A percentile compares a stretch with the other conserved stretches of the same genome.
These are phyloP conservation scores for Colletotrichum neosansevieriae DNA, from an alignment of 2,329 filamentous ascomycete species.

Conservation along the genomic window DNA sequence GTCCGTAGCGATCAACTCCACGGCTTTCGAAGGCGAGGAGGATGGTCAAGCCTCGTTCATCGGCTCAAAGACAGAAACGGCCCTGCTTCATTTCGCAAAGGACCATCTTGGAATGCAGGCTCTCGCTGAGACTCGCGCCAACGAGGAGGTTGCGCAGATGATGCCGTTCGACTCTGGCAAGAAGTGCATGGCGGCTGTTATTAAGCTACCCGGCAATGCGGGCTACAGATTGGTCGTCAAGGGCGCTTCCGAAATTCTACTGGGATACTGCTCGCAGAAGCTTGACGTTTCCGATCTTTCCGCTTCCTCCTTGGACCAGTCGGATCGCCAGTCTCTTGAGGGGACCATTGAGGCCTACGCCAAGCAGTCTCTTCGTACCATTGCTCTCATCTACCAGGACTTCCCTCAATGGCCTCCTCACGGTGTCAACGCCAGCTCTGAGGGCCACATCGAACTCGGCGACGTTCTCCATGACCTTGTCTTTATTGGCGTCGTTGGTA, in stretches of 20 bases:
- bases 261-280: conserved; percentile 56
- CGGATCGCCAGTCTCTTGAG: conserved; percentile 63
- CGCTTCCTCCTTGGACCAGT: conserved; percentile 60
- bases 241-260: conserved; percentile 68
- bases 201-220: conserved; percentile 57
- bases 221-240: conserved; percentile 65
- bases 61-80: conserved; percentile 69
- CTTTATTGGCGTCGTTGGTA: conserved; percentile 78
- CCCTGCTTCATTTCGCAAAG: conserved; percentile 62
- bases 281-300: conserved; percentile 61
- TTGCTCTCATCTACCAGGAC: conserved; percentile 80
- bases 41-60: conserved; percentile 60
- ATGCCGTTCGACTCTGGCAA: conserved; percentile 67
- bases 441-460: conserved; percentile 72
- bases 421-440: conserved; percentile 68
- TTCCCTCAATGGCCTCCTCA: conserved; percentile 78
- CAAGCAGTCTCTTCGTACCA: conserved; percentile 77
- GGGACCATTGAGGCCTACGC: conserved; percentile 70
- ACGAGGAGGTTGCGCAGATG: conserved; percentile 61
- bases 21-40: conserved; percentile 66
- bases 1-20: conserved; percentile 68
- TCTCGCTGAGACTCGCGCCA: conserved; percentile 58
- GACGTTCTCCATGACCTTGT: conserved; percentile 72
- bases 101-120: conserved; percentile 63
- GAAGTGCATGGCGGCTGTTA: conserved; percentile 69